Percentiles rank a stretch among this genome's conserved stretches.
phyloP scores from a whole-genome alignment of 495 filamentous ascomycete species.

The Hyaloscypha variabilis region DNA sequence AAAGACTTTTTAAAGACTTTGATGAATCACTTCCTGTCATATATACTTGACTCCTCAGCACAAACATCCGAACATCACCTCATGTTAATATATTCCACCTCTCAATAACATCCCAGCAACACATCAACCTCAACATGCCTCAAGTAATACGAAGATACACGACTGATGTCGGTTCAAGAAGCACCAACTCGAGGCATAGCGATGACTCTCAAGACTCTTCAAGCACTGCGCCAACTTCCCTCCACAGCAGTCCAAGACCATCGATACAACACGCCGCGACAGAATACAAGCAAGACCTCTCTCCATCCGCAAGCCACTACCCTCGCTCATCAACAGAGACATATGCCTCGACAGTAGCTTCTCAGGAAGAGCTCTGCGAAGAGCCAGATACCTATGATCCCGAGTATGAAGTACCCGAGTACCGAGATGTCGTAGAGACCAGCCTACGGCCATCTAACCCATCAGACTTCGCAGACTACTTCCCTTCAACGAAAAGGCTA shows the following conservation, averaged over 20 bases:
- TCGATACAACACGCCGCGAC: conserved; percentile 48
- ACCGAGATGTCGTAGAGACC: conserved; percentile 59
- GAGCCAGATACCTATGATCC: conserved; percentile 55
- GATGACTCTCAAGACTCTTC: conserved; percentile 64
- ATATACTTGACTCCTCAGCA: background rate
- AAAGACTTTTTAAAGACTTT: background rate
- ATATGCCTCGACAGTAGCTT: conserved; percentile 74
- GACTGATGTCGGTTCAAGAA: conserved; percentile 44
- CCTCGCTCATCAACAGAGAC: conserved; percentile 74
- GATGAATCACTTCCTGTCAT: background rate
- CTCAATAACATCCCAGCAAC: conserved; percentile 1
- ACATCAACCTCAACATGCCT: conserved; percentile 19
- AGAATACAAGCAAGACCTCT: conserved; percentile 28
- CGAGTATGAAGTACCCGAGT: conserved; percentile 56
- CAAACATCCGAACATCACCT: conserved; percentile 5
- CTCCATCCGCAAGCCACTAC: conserved; percentile 48
- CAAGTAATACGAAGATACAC: conserved; percentile 26
- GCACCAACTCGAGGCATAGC: conserved; percentile 63
- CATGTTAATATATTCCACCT: conserved; percentile 1
- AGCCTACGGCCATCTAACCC: conserved; percentile 76
- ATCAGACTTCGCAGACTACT: conserved; percentile 81
- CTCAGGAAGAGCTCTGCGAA: conserved; percentile 61
- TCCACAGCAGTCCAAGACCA: conserved; percentile 58
- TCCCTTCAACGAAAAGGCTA: conserved; percentile 80
- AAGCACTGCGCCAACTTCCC: conserved; percentile 68